Evolutionary conservation across 768 basidiomycete species (phyloP), one percentile per base, ranked within the genome.

Genomic region (Floccularia luteovirens): DNA sequence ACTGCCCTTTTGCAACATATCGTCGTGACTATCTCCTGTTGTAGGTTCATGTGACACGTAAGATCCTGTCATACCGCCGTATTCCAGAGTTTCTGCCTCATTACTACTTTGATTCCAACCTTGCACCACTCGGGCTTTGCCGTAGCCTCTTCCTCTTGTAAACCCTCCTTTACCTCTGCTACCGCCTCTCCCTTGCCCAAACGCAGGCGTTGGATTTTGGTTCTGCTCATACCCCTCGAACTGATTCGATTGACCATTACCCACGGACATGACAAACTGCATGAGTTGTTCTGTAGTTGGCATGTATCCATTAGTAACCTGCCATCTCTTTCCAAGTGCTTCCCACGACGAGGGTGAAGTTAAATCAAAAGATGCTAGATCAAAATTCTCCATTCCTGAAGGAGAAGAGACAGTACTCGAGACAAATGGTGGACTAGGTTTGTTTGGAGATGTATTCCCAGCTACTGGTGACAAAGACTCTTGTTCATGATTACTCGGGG

Each of bases 211-310:
- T 48, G 30, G 46, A 36, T 19, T 33, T 42, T 19, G 47, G 22
- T 38, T 47, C 32, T 34, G 32, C 8, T 14, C 6, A 14, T 8
- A 30, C 8, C n/a, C n/a, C 16, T 34, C 32, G 20, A 34, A 34
- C 16, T 34, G 32, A 48, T 28, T 36, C 45, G 30, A 45, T 28
- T 54, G 55, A n/a, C 32, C 37, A 25, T 45, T 46, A 12, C 48
- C 51, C 31, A 51, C 42, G 25, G 69, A 43, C 68, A 83, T 69
- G 46, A 85, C 69, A 54, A 81, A 84, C 58, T 78, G 72, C 79
- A 87, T 79, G 48, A 90, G 72, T 52, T 89, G 72, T 51, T 87
- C 80, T 51, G 81, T 79, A 42, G 82, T 72, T 21, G 88, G 88
- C 48, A 66, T 36, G 51, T 74, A 70, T 30, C 85, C 82, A 58